These are phyloP conservation scores for Tuber indicum DNA, from an alignment of 495 filamentous ascomycete genomes.

Conservation along the genomic window DNA sequence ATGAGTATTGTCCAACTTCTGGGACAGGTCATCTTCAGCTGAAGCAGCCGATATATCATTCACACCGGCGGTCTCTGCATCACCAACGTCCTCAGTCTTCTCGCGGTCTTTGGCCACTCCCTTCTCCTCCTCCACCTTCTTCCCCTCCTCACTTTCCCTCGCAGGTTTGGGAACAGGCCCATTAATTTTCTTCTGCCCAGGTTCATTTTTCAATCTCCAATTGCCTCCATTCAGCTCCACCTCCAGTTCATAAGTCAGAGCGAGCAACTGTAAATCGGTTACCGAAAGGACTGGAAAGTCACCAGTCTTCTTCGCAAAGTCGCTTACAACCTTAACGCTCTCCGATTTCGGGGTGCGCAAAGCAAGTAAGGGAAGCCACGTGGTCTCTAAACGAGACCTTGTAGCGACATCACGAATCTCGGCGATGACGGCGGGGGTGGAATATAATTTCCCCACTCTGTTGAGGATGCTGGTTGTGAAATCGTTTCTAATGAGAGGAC, in stretches of 20 bases:
- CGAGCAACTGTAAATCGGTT: slow-evolving; percentile 81
- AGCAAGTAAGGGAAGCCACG: slow-evolving; percentile 75
- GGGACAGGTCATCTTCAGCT: not conserved
- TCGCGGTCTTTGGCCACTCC: slow-evolving; percentile 16
- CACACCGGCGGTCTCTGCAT: slow-evolving; percentile 38
- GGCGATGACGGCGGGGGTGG: slow-evolving; percentile 74
- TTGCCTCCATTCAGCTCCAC: slow-evolving; percentile 75
- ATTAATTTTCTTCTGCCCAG: slow-evolving; percentile 69
- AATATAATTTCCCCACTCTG: slow-evolving; percentile 70
- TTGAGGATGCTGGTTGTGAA: slow-evolving; percentile 50
- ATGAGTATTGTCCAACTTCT: slow-evolving; percentile 13
- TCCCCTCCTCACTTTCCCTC: not conserved
- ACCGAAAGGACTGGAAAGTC: slow-evolving; percentile 79
- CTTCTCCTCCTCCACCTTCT: slow-evolving; percentile 23
- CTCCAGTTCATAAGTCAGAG: slow-evolving; percentile 85
- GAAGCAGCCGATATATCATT: slow-evolving; percentile 41
- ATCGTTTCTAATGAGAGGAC: slow-evolving; percentile 72
- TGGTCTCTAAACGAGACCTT: slow-evolving; percentile 68
- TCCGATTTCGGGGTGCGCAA: slow-evolving; percentile 64
- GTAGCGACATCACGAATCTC: slow-evolving; percentile 87
- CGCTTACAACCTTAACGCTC: slow-evolving; percentile 69
- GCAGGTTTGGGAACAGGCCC: slow-evolving; percentile 53
- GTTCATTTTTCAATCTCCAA: slow-evolving; percentile 69
- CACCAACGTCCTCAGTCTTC: slow-evolving; percentile 11
- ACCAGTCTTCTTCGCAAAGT: slow-evolving; percentile 84